Base-by-base conservation (phyloP, 768 basidiomycete genomes). In the Agrocybe praecox region DNA sequence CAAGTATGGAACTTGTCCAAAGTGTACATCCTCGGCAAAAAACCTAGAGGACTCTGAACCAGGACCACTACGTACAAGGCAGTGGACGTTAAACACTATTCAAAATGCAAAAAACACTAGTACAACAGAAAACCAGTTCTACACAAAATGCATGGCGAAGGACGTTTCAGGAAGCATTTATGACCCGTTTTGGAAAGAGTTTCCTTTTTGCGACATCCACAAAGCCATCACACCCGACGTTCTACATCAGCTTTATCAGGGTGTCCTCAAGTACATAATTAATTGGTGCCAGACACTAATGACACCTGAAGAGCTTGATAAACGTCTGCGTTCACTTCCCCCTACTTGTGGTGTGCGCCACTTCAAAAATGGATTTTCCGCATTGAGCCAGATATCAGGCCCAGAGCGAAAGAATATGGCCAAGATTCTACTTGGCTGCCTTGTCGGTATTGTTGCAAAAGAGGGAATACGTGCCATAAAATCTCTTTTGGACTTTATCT, bases 281-380 rank as follows among this genome's bases (percentile, higher is more conserved):
- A 21, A 12, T 1, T 61, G 62, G 57, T 56, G 56, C 24, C 46
- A 56, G 5, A 17, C n/a, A 1, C 22, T 57, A 0, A 23, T 53
- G 2, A 51, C 46, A 2, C n/a, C 18, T 12, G 36, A 42, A 9
- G 56, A 62, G 1, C 48, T 60, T 1, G 73, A 74, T 33, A 49
- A 29, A 12, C 56, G 61, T 0, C 21, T 62, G 50, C 73, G 0
- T 72, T 74, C 15, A 67, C 80, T 66, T 43, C 80, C 72, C 0
- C 52, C 52, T 1, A 58, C 65, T 17, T 57, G 65, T 23, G 65
- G 67, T 0, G 59, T 79, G 1, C 68, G 68, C 0, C 71, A 72
- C 23, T 80, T 79, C 65, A 64, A 62, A 17, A 73, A 73, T 11
- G 77, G 78, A 0, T 76, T 80, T 18, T 74, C 74, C 0, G 34